Percentiles rank a stretch among this genome's conserved stretches.
Conservation (phyloP, 306 rosid genomes). For the Benincasa hispida region DNA sequence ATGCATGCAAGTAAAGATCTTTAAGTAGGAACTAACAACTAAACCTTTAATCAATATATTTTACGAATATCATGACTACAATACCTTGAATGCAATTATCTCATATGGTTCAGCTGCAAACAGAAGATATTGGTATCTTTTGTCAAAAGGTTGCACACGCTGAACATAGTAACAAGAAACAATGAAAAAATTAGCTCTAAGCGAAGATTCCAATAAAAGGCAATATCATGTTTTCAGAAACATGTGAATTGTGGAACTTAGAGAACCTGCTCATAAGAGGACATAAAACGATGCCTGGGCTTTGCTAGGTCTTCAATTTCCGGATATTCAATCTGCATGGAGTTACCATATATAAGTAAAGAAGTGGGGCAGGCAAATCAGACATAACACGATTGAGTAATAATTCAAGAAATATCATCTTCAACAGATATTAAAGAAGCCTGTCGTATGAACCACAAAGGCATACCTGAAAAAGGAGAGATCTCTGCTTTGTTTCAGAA, state of each 20-base stretch:
- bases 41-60: background rate
- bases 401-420: background rate
- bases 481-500: constrained; percentile 83
- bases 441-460: background rate
- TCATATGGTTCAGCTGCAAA: constrained; percentile 96
- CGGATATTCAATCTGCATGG: constrained; percentile 81
- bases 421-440: background rate
- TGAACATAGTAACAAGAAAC: constrained; percentile 9
- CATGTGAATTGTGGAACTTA: background rate
- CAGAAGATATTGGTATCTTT: constrained; percentile 71
- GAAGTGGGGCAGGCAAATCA: background rate
- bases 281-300: constrained; percentile 95
- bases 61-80: background rate
- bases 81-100: constrained; percentile 85
- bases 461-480: constrained; percentile 81
- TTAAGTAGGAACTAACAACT: background rate
- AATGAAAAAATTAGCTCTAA: background rate
- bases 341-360: background rate
- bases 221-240: background rate
- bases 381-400: background rate
- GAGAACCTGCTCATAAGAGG: constrained; percentile 85
- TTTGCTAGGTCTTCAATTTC: constrained; percentile 85
- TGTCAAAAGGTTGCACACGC: constrained; percentile 78
- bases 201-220: background rate
- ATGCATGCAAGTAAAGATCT: background rate